Evolutionary conservation across 495 filamentous ascomycete genomes (phyloP).

Genomic region (Penicillium canescens): DNA sequence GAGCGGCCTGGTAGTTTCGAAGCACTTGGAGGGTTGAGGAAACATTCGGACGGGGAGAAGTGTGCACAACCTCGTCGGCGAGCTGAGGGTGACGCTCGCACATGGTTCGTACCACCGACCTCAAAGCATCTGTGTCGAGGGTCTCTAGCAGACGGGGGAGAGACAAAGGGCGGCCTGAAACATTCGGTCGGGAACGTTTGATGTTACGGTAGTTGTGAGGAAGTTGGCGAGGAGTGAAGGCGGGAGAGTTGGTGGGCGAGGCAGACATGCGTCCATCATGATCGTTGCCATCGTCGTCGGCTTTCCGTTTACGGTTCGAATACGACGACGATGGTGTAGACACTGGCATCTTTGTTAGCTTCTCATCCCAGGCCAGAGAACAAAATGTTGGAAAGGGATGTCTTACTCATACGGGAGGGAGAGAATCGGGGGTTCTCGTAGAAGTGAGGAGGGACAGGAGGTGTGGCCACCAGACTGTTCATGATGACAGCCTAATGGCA

Average conservation of each 20-base stretch:
- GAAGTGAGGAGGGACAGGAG: constrained; percentile 75
- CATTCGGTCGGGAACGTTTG: constrained; percentile 65
- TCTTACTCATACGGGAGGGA: constrained; percentile 67
- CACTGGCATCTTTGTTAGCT: constrained; percentile 43
- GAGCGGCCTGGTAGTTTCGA: constrained; percentile 71
- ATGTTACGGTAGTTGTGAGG: constrained; percentile 60
- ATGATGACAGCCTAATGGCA: constrained; percentile 52
- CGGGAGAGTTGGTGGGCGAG: constrained; percentile 80
- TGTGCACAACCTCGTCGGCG: constrained; percentile 76
- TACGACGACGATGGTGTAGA: constrained; percentile 53
- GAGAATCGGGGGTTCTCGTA: constrained; percentile 71
- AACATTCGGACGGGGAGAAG: constrained; percentile 82
- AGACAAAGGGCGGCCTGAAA: constrained; percentile 75
- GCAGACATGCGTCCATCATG: constrained; percentile 81
- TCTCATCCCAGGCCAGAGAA: not conserved
- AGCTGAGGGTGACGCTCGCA: constrained; percentile 81
- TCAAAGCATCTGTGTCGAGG: constrained; percentile 76
- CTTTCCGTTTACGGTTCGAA: constrained; percentile 79
- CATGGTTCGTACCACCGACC: constrained; percentile 79
- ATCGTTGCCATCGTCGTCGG: constrained; percentile 71
- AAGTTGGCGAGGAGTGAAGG: constrained; percentile 62
- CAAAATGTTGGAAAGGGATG: constrained; percentile 3
- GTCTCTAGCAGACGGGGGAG: constrained; percentile 89
- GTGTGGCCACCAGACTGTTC: constrained; percentile 63
- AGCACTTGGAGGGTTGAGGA: constrained; percentile 77